A percentile compares a stretch with the other conserved stretches of the same genome.
Evolutionary conservation across 2,329 filamentous ascomycete species (phyloP).

Genomic region (Sporothrix mexicana): DNA sequence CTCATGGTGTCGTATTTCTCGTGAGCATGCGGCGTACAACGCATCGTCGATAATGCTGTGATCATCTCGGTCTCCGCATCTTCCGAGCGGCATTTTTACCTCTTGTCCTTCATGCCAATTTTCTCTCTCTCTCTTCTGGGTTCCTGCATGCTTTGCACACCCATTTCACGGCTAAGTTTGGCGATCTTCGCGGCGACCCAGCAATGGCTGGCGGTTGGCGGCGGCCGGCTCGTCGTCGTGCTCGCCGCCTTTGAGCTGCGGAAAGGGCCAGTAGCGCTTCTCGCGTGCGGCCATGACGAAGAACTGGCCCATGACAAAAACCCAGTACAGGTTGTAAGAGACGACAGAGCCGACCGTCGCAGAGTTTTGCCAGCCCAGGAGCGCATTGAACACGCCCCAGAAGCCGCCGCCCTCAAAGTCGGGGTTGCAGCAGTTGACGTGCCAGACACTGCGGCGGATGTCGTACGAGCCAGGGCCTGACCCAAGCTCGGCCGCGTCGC

Average conservation of each 20-base stretch:
- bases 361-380: slow-evolving; percentile 87
- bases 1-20: neutral
- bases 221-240: neutral
- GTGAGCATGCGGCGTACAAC: neutral
- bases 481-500: slow-evolving; percentile 66
- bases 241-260: neutral
- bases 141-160: neutral
- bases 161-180: neutral
- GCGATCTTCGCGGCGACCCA: slow-evolving; percentile 21
- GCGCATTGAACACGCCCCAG: slow-evolving; percentile 86
- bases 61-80: no score
- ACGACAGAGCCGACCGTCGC: slow-evolving; percentile 87
- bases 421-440: slow-evolving; percentile 80
- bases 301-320: slow-evolving; percentile 45
- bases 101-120: no score
- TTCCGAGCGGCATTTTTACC: no score
- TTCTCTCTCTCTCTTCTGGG: neutral
- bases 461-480: slow-evolving; percentile 70
- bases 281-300: slow-evolving; percentile 35
- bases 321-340: slow-evolving; percentile 88
- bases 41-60: no score
- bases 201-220: slow-evolving; percentile 31
- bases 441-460: slow-evolving; percentile 70
- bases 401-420: slow-evolving; percentile 71
- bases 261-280: slow-evolving; percentile 30